These are phyloP conservation scores for Rhizophora mangle DNA, from an alignment of 345 rosid species.

Conservation along the genomic window DNA sequence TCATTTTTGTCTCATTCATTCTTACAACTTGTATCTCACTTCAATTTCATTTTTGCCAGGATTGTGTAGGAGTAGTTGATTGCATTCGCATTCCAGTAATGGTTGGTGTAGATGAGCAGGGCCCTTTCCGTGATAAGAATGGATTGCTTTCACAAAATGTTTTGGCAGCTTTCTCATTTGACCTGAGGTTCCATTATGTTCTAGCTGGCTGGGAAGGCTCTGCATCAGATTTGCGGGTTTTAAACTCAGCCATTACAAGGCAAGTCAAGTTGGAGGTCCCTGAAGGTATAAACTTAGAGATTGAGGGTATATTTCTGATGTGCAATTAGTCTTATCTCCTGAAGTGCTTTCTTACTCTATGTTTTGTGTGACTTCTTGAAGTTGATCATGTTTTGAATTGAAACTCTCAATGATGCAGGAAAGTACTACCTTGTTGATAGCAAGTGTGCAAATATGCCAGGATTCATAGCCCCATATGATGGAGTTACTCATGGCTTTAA, in stretches of 20 bases:
- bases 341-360: not conserved
- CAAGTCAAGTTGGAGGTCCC: constrained; percentile 65
- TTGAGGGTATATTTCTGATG: not conserved
- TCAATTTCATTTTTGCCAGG: constrained; percentile 37
- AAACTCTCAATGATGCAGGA: constrained; percentile 41
- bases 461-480: constrained; percentile 68
- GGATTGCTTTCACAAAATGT: constrained; percentile 82
- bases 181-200: constrained; percentile 77
- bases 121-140: constrained; percentile 69
- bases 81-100: constrained; percentile 77
- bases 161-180: constrained; percentile 76
- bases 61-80: constrained; percentile 82
- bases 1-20: constrained; percentile 3
- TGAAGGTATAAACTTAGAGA: constrained; percentile 44
- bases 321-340: not conserved
- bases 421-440: constrained; percentile 75
- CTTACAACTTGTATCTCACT: constrained; percentile 8
- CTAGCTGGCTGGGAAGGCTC: constrained; percentile 99
- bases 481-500: constrained; percentile 38
- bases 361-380: constrained; percentile 6
- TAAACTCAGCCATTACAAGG: constrained; percentile 73
- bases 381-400: constrained; percentile 6
- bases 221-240: constrained; percentile 72
- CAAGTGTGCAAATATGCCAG: constrained; percentile 63
- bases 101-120: constrained; percentile 94